phyloP scores from a whole-genome alignment of 495 filamentous ascomycete genomes.

The Penicillium cosmopolitanum region DNA sequence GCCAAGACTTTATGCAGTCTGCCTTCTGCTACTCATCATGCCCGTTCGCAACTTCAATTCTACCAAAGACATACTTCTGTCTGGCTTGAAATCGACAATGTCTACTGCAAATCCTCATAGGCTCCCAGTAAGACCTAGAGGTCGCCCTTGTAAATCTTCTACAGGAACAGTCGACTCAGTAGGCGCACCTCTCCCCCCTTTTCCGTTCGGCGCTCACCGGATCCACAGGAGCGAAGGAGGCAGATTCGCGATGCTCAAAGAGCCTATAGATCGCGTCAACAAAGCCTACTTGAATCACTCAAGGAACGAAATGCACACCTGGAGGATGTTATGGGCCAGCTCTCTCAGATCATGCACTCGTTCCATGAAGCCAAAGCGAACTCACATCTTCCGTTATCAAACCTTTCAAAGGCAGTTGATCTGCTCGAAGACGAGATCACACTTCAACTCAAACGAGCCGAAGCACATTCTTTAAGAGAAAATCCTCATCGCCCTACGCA shows the following conservation, averaged over 20 bases:
- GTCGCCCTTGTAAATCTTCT: slow-evolving; percentile 1
- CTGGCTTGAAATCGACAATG: background rate
- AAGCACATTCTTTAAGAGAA: background rate
- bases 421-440: slow-evolving; percentile 17
- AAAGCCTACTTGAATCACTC: slow-evolving; percentile 18
- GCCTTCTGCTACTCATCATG: background rate
- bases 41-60: background rate
- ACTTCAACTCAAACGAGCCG: slow-evolving; percentile 10
- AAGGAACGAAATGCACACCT: slow-evolving; percentile 21
- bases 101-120: background rate
- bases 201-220: background rate
- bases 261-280: slow-evolving; percentile 27
- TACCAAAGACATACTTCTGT: background rate
- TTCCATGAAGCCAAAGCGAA: slow-evolving; percentile 17
- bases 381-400: slow-evolving; percentile 10
- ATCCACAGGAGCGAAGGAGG: slow-evolving; percentile 16
- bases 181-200: background rate
- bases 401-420: slow-evolving; percentile 15
- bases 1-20: background rate
- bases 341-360: slow-evolving; percentile 14
- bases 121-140: background rate
- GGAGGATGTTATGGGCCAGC: slow-evolving; percentile 20
- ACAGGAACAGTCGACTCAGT: background rate
- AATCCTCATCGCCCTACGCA: background rate
- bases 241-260: slow-evolving; percentile 28